Evolutionary conservation across 345 rosid species (phyloP).

Genomic region (Arabidopsis suecica): DNA sequence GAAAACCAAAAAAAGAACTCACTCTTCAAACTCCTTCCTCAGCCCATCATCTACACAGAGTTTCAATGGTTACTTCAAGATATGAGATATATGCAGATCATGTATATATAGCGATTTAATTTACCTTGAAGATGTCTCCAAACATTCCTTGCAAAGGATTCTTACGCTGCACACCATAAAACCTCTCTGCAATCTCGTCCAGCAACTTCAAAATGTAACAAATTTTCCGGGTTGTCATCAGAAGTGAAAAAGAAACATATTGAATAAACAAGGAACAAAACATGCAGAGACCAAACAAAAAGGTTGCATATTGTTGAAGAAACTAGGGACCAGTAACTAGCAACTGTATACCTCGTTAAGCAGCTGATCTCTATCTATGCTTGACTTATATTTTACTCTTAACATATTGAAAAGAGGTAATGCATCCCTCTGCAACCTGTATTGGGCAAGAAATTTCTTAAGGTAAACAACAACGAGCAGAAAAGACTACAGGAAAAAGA

Average conservation of each 20-base stretch:
- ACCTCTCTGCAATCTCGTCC: constrained; percentile 82
- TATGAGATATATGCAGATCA: not conserved
- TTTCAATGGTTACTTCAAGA: constrained; percentile 19
- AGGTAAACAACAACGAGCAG: constrained; percentile 2
- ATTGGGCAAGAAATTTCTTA: constrained; percentile 1
- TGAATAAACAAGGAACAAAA: not conserved
- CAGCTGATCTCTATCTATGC: constrained; percentile 84
- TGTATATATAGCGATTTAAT: not conserved
- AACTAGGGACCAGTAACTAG: not conserved
- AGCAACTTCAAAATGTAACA: constrained; percentile 63
- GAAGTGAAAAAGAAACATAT: not conserved
- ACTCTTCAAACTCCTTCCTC: constrained; percentile 23
- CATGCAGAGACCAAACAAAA: constrained; percentile 1
- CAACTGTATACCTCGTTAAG: constrained; percentile 66
- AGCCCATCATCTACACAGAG: constrained; percentile 45
- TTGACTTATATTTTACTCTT: constrained; percentile 69
- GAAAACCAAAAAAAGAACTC: not conserved
- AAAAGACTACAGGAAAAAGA: constrained; percentile 21
- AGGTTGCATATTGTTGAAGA: not conserved
- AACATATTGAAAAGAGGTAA: constrained; percentile 89
- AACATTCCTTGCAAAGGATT: constrained; percentile 88
- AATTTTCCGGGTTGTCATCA: not conserved
- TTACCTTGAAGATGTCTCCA: constrained; percentile 84
- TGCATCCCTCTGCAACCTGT: constrained; percentile 95
- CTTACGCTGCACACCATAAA: constrained; percentile 79